phyloP scores from a whole-genome alignment of 108 stramenopile genomes.

The Nitzschia sp. region DNA sequence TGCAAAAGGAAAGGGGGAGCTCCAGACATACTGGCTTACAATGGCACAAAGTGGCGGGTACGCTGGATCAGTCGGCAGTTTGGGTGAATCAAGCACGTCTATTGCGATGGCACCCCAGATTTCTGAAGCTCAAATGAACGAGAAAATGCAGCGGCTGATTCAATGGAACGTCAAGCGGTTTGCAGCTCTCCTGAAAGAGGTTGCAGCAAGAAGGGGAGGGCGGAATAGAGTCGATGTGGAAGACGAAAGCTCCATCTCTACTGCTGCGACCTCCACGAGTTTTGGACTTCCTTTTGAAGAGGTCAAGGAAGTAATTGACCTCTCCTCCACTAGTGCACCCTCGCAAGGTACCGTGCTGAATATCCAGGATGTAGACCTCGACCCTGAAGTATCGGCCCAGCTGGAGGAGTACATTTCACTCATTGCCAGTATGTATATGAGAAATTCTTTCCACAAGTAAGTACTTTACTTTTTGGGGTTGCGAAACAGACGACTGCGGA shows the following conservation, averaged over 20 bases:
- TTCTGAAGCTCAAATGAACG: not conserved
- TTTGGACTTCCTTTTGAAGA: constrained; percentile 6
- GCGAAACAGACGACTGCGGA: too few species aligned
- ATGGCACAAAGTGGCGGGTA: not conserved
- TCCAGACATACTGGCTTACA: not conserved
- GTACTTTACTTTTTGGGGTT: not conserved
- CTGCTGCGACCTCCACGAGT: not conserved
- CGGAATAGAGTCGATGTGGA: not conserved
- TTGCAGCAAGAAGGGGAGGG: not conserved
- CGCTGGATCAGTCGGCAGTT: not conserved
- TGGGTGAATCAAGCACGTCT: not conserved
- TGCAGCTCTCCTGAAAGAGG: not conserved
- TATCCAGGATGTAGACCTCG: not conserved
- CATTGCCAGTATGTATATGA: not conserved
- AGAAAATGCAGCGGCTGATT: constrained; percentile 4
- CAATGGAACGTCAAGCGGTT: constrained; percentile 13
- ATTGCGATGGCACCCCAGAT: not conserved
- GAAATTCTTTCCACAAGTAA: constrained; percentile 9
- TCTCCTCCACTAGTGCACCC: not conserved
- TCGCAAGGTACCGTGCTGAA: not conserved
- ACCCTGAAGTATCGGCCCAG: not conserved
- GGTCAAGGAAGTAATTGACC: constrained; percentile 8
- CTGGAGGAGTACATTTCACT: not conserved
- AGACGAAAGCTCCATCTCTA: not conserved
- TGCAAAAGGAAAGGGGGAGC: not conserved